Evolutionary conservation across 345 rosid species (phyloP), one percentile per base, ranked within the genome.

Genomic region (Corchorus capsularis): DNA sequence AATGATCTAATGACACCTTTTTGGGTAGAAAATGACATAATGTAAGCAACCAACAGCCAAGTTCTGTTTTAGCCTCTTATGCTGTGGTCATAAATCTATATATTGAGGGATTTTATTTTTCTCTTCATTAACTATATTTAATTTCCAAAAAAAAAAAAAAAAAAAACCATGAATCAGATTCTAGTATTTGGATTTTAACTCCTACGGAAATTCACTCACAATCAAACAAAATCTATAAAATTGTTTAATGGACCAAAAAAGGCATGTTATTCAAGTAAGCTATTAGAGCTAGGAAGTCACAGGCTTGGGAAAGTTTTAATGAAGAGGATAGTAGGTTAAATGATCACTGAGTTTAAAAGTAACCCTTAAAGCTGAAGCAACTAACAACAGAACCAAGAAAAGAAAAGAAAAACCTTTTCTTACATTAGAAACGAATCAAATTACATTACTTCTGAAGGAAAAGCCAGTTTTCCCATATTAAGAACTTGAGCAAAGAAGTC

Each of bases 181-280:
- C 27, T 2, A 27, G 72, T 14, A 5, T 2, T 19, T 47, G 56
- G 56, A 67, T 68, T 56, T 37, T 68, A 46, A 47, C 54, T 68
- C 71, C 56, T 22, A 68, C 47, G 71, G 37, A 20, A 66, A 69
- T 15, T 6, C 50, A 50, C 46, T 50, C 50, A 69, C 22, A 65
- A 68, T 19, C 45, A 65, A 65, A 15, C 35, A 49, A 27, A 27
- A 15, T 27, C 43, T 49, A 43, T 10, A 64, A 41, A 27, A 57
- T 20, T 20, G 3, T 9, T 57, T 20, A 14, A 9, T 20, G 34
- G 5, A 61, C 65, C 8, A 8, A 8, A 37, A 8, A 63, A 63
- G n/a, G 20, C 46, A 16, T 37, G 68, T 15, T 63, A 63, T 39
- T 39, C 49, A 37, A 16, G 4, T 41, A 64, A 63, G 12, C 49